Percentiles rank a stretch among this genome's conserved stretches.
Evolutionary conservation across 2,329 filamentous ascomycete genomes (phyloP).

Genomic region (Keithomyces neogunnii): DNA sequence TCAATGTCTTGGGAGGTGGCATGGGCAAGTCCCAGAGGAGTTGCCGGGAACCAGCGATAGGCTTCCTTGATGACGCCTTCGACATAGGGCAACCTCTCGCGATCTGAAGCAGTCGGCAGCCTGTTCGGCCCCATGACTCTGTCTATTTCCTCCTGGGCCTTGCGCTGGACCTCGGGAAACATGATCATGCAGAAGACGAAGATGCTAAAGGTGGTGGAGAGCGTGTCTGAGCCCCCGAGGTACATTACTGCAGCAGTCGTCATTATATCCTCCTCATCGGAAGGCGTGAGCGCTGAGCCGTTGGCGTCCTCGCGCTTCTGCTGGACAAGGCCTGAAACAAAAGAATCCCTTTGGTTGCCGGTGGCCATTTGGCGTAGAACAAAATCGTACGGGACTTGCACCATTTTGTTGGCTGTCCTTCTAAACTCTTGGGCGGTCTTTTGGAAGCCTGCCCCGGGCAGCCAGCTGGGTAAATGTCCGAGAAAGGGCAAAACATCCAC

Average conservation of each 20-base stretch:
- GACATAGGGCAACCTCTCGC: constrained; percentile 33
- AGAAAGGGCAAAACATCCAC: constrained; percentile 24
- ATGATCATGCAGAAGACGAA: constrained; percentile 40
- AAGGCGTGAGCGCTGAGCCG: background rate
- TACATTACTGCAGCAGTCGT: constrained; percentile 3
- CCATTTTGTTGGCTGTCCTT: constrained; percentile 9
- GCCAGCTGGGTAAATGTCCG: constrained; percentile 18
- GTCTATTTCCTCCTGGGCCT: constrained; percentile 33
- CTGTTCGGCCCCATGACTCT: constrained; percentile 31
- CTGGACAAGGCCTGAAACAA: constrained; percentile 14
- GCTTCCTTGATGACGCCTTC: constrained; percentile 21
- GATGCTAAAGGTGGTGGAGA: background rate
- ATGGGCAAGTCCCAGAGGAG: constrained; percentile 29
- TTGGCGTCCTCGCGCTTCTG: background rate
- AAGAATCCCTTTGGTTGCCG: constrained; percentile 13
- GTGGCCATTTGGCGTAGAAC: constrained; percentile 18
- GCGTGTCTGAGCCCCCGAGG: constrained; percentile 11
- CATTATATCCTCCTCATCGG: constrained; percentile 4
- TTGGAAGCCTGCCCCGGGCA: constrained; percentile 23
- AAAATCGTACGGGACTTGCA: constrained; percentile 21
- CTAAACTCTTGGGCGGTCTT: constrained; percentile 18
- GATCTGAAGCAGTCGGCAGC: constrained; percentile 33
- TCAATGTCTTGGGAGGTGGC: constrained; percentile 21
- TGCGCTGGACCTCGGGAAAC: constrained; percentile 30
- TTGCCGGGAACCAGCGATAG: constrained; percentile 20